A percentile compares a stretch with the other conserved stretches of the same genome.
Conservation (phyloP, 768 basidiomycete genomes). For the Trametes elegans region DNA sequence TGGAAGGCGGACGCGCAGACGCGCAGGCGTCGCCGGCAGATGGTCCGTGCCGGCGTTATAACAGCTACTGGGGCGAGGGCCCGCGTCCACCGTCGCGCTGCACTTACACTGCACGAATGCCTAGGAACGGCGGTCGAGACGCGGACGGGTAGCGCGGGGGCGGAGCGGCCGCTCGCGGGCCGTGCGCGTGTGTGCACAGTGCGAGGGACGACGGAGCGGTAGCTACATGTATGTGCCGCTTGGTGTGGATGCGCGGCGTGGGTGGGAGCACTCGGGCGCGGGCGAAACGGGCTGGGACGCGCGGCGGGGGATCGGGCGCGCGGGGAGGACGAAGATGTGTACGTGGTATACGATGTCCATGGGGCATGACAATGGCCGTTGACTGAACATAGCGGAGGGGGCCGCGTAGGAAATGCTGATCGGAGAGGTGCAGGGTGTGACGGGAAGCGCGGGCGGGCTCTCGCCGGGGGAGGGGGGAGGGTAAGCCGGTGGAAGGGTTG, state of each 20-base stretch:
- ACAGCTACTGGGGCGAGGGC: no score
- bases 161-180: background rate
- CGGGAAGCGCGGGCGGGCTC: background rate
- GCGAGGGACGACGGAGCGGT: background rate
- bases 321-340: conserved; percentile 2
- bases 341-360: conserved; percentile 1
- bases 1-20: background rate
- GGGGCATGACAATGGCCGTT: no score
- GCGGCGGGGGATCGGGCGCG: conserved; percentile 3
- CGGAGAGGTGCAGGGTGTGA: conserved; percentile 13
- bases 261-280: background rate
- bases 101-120: no score
- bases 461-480: conserved; percentile 12
- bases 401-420: conserved; percentile 3
- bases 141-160: background rate
- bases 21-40: conserved; percentile 5
- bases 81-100: no score
- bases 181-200: background rate
- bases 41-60: conserved; percentile 21
- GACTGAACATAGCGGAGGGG: background rate
- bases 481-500: background rate
- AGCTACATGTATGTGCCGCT: no score
- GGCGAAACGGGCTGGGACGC: background rate
- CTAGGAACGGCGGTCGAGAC: background rate
- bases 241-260: no score